phyloP scores from a whole-genome alignment of 1,284 basidiomycete genomes.

The Cutaneotrichosporon cavernicola region DNA sequence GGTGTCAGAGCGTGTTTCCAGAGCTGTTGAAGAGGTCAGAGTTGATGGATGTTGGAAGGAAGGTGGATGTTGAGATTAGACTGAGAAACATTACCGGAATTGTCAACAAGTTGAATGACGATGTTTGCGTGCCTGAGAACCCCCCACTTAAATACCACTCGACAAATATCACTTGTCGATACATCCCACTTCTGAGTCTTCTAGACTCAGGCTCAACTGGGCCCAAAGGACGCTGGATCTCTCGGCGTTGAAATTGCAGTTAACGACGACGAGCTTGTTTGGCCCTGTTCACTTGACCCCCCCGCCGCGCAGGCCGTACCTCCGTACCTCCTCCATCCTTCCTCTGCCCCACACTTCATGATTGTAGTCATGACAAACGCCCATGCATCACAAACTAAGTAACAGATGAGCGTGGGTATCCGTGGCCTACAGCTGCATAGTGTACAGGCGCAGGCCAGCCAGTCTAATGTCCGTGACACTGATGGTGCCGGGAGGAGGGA shows the following conservation, averaged over 20 bases:
- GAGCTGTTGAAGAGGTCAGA: neutral
- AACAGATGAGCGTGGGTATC: conserved; percentile 10
- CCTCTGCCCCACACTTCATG: neutral
- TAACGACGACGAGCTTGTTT: neutral
- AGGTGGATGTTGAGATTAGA: neutral
- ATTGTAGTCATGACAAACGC: conserved; percentile 6
- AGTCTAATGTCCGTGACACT: conserved; percentile 12
- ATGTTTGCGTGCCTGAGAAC: neutral
- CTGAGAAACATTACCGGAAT: neutral
- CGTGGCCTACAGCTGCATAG: neutral
- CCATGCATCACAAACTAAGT: conserved; percentile 11
- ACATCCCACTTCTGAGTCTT: neutral
- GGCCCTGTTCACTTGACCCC: neutral
- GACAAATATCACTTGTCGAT: neutral
- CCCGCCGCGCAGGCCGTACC: neutral
- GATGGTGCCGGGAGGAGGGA: neutral
- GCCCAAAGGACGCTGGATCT: no score
- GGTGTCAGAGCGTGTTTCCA: no score
- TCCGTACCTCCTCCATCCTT: no score
- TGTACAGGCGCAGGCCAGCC: conserved; percentile 2
- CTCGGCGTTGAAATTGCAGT: neutral
- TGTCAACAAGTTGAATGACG: conserved; percentile 12
- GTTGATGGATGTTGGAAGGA: neutral
- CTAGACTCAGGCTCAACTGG: neutral
- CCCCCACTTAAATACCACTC: neutral